Evolutionary conservation across 2,329 filamentous ascomycete species (phyloP), one percentile per base, ranked within the genome.

Genomic region (Aureobasidium lini): DNA sequence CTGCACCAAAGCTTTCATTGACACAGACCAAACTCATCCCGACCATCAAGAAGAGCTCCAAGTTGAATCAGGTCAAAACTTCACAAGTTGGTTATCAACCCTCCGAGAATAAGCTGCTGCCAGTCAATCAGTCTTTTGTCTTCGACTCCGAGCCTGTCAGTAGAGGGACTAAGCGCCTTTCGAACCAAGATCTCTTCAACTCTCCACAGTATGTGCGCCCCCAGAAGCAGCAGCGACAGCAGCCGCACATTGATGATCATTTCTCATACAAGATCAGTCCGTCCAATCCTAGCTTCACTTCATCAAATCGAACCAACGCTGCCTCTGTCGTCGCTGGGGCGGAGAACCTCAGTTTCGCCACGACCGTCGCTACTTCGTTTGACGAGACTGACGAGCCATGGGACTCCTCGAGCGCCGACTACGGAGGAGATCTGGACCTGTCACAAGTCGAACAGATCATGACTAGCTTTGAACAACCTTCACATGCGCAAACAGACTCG

Each of bases 1-100:
- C 52, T 16, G 52, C 43, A 10, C 28, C 43, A 1, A 47, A 40
- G n/a, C 34, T 57, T 8, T 47, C 54, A 5, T 48, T 48, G 43
- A 40, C 42, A 5, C 53, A 57, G 32, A 57, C 54, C 5, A 47
- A 57, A 40, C 28, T 57, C 6, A 57, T 57, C 23, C 54, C 54
- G 4, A 42, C 23, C 2, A 57, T 48, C 8, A 57, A 40, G 23
- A 57, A 57, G 34, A n/a, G 2, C 11, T 57, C 53, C 8, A 43
- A 32, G 4, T 23, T 37, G 23, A 48, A 16, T 10, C 11, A 16
- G 8, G 23, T 18, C 39, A 43, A 54, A 29, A 4, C 5, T 1
- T 8, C 15, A 6, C 28, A 43, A 6, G 16, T 7, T 13, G 40
- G 46, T 11, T n/a, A 36, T 9, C 40, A 46, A 11, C 34, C n/a